Base-by-base conservation (phyloP, 176 grass and related monocot genomes). In the Rhipidocladum racemiflorum region DNA sequence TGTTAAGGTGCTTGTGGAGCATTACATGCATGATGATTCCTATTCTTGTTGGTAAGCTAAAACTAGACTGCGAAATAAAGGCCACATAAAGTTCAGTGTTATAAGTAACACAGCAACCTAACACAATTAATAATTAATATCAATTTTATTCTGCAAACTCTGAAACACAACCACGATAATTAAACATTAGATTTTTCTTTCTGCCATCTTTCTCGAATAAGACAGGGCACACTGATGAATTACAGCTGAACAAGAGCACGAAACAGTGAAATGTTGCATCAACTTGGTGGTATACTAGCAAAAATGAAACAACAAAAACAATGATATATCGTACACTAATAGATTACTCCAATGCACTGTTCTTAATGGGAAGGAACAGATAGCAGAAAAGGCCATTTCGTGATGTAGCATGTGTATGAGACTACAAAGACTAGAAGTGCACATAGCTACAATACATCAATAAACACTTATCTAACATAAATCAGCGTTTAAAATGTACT, bases 1-100 rank as follows among this genome's bases (percentile, higher is more conserved):
- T 16, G 40, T 70, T 69, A 28, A 61, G 53, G 4, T 61, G 53
- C 17, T 49, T 24, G 28, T 27, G 23, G 74, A 36, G 10, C 21
- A 78, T 36, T 6, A 32, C 4, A 38, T 16, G 30, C 51, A 18
- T 60, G 1, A 25, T 49, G n/a, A 24, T 14, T 50, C 64, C 39
- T 43, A 46, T 57, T 84, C 20, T 59, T 38, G 12, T 49, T 79
- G 30, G 39, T 68, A 81, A 61, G 70, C 48, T 60, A 38, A 75
- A 6, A 64, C 6, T 8, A 51, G 0, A 50, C 12, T 9, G 38
- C 7, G 0, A 85, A 62, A 9, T 40, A 48, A 59, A 69, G 28
- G 51, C 14, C 51, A 76, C 49, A 18, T 12, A 59, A 23, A 46
- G 1, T 69, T 64, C 18, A 63, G 42, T 61, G 57, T 29, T 61